Percentiles rank a stretch among this genome's conserved stretches.
Conservation (phyloP, 1,284 basidiomycete species). For the Abortiporus biennis region DNA sequence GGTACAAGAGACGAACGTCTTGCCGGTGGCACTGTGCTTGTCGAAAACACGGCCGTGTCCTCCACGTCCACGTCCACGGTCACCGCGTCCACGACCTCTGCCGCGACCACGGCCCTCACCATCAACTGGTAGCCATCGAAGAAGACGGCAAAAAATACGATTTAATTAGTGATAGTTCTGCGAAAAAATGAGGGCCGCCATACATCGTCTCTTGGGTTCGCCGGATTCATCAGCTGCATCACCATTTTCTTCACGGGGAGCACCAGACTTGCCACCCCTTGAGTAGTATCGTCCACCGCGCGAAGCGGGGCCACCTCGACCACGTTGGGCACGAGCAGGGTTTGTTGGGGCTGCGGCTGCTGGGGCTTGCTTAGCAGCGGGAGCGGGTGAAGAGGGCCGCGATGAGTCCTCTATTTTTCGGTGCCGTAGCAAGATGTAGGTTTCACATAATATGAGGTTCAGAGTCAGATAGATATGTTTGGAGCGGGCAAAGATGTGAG, state of each 20-base stretch:
- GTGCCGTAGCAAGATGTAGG: conserved; percentile 12
- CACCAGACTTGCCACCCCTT: conserved; percentile 49
- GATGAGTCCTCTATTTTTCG: conserved; percentile 28
- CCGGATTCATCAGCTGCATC: conserved; percentile 39
- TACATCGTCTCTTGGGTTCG: conserved; percentile 48
- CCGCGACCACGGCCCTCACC: conserved; percentile 41
- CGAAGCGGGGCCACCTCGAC: conserved; percentile 55
- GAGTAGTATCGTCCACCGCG: conserved; percentile 71
- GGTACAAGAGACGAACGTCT: conserved; percentile 43
- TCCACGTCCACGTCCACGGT: conserved; percentile 40
- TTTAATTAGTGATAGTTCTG: conserved; percentile 5
- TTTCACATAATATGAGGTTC: conserved; percentile 32
- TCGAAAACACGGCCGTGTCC: conserved; percentile 75
- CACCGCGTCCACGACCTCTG: conserved; percentile 39
- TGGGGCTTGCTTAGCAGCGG: conserved; percentile 27
- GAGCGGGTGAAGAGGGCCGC: conserved; percentile 29
- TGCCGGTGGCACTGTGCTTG: conserved; percentile 80
- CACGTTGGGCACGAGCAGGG: conserved; percentile 27
- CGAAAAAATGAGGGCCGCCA: conserved; percentile 12
- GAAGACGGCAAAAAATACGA: neutral
- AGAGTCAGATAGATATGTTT: neutral
- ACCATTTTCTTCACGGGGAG: conserved; percentile 28
- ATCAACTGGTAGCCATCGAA: conserved; percentile 34
- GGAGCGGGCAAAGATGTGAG: neutral
- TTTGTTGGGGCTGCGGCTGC: conserved; percentile 2